These are phyloP conservation scores for Porphyra umbilicalis DNA, from an alignment of 31 red algal genomes.

Conservation along the genomic window DNA sequence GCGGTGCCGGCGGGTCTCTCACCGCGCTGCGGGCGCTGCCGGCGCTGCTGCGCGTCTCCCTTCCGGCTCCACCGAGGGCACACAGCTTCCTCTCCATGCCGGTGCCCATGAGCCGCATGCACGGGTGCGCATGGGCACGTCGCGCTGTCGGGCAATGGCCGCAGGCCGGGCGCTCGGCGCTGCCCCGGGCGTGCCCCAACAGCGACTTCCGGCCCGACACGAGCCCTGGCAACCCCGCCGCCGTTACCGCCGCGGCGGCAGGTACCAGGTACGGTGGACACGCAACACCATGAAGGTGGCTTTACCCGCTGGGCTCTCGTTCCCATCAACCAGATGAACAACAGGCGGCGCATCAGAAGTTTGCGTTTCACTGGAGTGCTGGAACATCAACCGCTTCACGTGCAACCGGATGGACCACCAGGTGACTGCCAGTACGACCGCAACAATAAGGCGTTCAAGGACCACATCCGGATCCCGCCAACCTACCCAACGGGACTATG, in stretches of 20 bases:
- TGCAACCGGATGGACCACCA: conserved; percentile 35
- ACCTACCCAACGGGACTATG: conserved; percentile 36
- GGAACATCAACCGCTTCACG: conserved; percentile 28
- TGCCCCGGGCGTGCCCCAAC: conserved; percentile 41
- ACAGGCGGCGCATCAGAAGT: conserved; percentile 24
- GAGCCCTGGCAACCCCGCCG: conserved; percentile 31
- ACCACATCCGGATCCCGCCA: conserved; percentile 33
- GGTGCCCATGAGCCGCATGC: background rate
- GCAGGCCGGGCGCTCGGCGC: conserved; percentile 27
- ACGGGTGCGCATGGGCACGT: background rate
- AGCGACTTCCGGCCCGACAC: conserved; percentile 33
- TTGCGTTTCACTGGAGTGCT: conserved; percentile 49
- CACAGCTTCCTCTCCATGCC: background rate
- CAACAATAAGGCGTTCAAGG: conserved; percentile 27
- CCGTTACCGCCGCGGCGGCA: conserved; percentile 24
- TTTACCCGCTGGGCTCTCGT: conserved; percentile 38
- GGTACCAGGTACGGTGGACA: conserved; percentile 32
- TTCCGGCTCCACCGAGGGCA: too few relatives aligned
- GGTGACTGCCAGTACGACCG: conserved; percentile 45
- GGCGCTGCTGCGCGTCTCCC: too few relatives aligned
- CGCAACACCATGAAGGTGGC: conserved; percentile 39
- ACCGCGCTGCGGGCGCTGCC: too few relatives aligned
- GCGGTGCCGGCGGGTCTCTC: too few relatives aligned
- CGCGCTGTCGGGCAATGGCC: conserved; percentile 10
- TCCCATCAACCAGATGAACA: conserved; percentile 21